Percentiles rank a stretch among this genome's conserved stretches.
Evolutionary conservation across 805 yeast genomes (phyloP).

Genomic region (Spathaspora sp.): DNA sequence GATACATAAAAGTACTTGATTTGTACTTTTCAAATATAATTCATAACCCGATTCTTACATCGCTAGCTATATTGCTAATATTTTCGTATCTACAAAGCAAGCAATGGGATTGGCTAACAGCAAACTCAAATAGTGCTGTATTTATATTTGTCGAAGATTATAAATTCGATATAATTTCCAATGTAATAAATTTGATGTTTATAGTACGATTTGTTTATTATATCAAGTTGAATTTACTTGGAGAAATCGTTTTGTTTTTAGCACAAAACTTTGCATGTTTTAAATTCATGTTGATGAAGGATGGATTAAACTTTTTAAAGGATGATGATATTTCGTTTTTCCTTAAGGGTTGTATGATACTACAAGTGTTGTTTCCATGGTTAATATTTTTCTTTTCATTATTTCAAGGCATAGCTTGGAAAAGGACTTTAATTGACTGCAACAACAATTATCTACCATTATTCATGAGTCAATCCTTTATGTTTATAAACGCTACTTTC

Average conservation of each 20-base stretch:
- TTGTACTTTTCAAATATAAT: slow-evolving; percentile 13
- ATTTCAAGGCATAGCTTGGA: slow-evolving; percentile 1
- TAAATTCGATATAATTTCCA: slow-evolving; percentile 19
- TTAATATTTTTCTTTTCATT: slow-evolving; percentile 9
- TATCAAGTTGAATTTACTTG: slow-evolving; percentile 7
- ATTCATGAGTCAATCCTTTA: slow-evolving; percentile 31
- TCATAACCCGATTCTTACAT: slow-evolving; percentile 19
- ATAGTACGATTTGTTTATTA: slow-evolving; percentile 20
- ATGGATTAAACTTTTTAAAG: background rate
- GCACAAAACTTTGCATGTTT: slow-evolving; percentile 16
- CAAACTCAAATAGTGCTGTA: slow-evolving; percentile 1
- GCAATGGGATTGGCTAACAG: background rate
- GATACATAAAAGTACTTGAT: slow-evolving; percentile 14
- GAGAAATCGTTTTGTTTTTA: slow-evolving; percentile 19
- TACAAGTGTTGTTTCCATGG: slow-evolving; percentile 13
- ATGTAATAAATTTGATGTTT: slow-evolving; percentile 25
- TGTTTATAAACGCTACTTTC: slow-evolving; percentile 20
- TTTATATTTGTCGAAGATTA: slow-evolving; percentile 10
- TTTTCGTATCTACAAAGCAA: background rate
- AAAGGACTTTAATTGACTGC: slow-evolving; percentile 14
- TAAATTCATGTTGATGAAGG: background rate
- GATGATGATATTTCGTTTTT: background rate
- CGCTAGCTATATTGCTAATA: slow-evolving; percentile 7
- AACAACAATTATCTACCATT: slow-evolving; percentile 35
- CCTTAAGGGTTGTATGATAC: slow-evolving; percentile 1